phyloP scores from a whole-genome alignment of 2,329 filamentous ascomycete genomes.

The Fusarium coicis region DNA sequence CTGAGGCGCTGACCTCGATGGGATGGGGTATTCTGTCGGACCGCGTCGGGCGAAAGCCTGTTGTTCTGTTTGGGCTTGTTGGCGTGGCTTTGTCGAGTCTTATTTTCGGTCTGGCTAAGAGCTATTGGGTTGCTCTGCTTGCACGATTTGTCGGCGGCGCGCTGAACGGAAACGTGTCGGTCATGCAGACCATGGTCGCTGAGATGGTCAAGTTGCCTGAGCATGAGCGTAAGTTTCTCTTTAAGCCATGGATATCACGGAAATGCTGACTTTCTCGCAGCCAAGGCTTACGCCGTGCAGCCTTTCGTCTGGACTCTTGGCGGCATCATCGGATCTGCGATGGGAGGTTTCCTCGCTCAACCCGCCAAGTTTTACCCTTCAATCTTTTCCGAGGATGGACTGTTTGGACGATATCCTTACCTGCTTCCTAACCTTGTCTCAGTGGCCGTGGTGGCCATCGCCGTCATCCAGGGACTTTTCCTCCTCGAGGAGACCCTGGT shows the following conservation, averaged over 20 bases:
- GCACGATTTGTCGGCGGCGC: conserved; percentile 88
- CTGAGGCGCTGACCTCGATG: conserved; percentile 88
- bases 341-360: conserved; percentile 81
- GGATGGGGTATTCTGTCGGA: conserved; percentile 63
- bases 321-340: conserved; percentile 85
- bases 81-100: conserved; percentile 81
- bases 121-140: conserved; percentile 80
- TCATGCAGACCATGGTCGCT: conserved; percentile 88
- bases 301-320: conserved; percentile 91
- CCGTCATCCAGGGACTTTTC: conserved; percentile 71
- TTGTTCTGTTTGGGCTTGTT: conserved; percentile 78
- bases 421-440: conserved; percentile 58
- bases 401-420: conserved; percentile 74
- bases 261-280: conserved; percentile 5
- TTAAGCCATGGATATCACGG: accelerated
- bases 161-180: conserved; percentile 89
- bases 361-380: conserved; percentile 74
- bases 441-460: conserved; percentile 70
- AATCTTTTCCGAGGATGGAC: conserved; percentile 59
- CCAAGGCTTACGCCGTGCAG: conserved; percentile 82
- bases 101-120: conserved; percentile 84
- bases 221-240: conserved; percentile 67
- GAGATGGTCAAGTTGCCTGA: conserved; percentile 92
- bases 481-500: conserved; percentile 65
- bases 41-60: conserved; percentile 73